Conservation (phyloP, 2,329 filamentous ascomycete genomes). For the Penicillium palitans region DNA sequence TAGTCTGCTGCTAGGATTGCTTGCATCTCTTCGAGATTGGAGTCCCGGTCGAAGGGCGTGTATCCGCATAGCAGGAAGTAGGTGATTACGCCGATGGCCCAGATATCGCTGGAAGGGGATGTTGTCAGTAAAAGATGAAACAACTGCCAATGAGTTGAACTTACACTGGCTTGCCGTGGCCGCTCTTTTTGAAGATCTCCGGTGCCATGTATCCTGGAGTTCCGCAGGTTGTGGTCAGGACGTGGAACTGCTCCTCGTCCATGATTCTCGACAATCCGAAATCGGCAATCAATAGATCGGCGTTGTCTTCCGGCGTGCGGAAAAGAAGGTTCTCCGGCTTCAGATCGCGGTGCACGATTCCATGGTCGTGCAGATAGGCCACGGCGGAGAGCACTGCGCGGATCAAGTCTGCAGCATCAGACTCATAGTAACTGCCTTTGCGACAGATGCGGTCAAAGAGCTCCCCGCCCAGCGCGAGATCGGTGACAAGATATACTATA, state of each 20-base stretch:
- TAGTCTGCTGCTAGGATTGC: slow-evolving; percentile 97
- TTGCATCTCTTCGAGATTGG: slow-evolving; percentile 98
- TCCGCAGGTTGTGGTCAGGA: slow-evolving; percentile 94
- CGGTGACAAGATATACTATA: slow-evolving; percentile 88
- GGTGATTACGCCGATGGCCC: slow-evolving; percentile 97
- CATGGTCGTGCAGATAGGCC: slow-evolving; percentile 96
- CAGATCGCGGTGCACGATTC: slow-evolving; percentile 95
- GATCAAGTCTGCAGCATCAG: slow-evolving; percentile 92
- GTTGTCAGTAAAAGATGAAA: neutral
- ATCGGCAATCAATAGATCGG: slow-evolving; percentile 93
- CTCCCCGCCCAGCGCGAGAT: slow-evolving; percentile 92
- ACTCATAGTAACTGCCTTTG: slow-evolving; percentile 98
- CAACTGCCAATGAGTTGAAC: slow-evolving; percentile 20
- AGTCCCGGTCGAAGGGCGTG: slow-evolving; percentile 96
- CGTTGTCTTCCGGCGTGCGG: slow-evolving; percentile 95
- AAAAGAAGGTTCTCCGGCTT: slow-evolving; percentile 98
- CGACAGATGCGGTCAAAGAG: slow-evolving; percentile 98
- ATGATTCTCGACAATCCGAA: slow-evolving; percentile 96
- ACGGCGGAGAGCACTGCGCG: slow-evolving; percentile 95
- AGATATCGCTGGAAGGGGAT: slow-evolving; percentile 66
- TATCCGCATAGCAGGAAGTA: slow-evolving; percentile 98
- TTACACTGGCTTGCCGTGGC: slow-evolving; percentile 92
- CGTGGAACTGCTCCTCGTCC: slow-evolving; percentile 98
- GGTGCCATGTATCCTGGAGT: slow-evolving; percentile 99
- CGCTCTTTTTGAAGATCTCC: slow-evolving; percentile 98